phyloP scores from a whole-genome alignment of 2,329 filamentous ascomycete genomes.

The Colletotrichum liaoningense region DNA sequence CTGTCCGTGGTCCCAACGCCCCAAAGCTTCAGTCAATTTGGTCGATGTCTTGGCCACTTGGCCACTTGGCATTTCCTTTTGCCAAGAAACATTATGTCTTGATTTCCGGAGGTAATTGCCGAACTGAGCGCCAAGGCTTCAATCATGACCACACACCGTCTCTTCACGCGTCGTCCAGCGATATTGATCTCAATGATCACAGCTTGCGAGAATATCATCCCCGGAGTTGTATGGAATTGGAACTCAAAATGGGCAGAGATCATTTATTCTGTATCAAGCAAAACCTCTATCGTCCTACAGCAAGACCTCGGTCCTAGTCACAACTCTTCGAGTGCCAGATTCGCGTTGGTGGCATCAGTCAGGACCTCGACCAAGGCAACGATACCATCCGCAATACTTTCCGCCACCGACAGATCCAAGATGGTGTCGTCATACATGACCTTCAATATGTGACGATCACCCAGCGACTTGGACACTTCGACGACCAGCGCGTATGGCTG shows the following conservation, averaged over 20 bases:
- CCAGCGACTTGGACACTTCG: slow-evolving; percentile 1
- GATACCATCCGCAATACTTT: neutral
- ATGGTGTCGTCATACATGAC: neutral
- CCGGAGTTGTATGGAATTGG: neutral
- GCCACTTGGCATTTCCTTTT: neutral
- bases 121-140: neutral
- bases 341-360: neutral
- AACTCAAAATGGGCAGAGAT: neutral
- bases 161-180: neutral
- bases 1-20: slow-evolving; percentile 11
- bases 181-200: neutral
- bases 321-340: neutral
- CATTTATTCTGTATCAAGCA: neutral
- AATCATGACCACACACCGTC: neutral
- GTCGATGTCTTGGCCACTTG: slow-evolving; percentile 11
- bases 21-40: slow-evolving; percentile 26
- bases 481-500: slow-evolving; percentile 16
- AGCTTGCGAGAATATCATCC: neutral
- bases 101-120: neutral
- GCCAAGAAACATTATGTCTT: neutral
- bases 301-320: neutral
- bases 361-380: neutral
- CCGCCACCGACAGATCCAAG: neutral
- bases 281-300: neutral
- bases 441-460: slow-evolving; percentile 7